A percentile compares a stretch with the other conserved stretches of the same genome.
Evolutionary conservation across 2,329 filamentous ascomycete species (phyloP).

Genomic region (Corinectria fuckeliana): DNA sequence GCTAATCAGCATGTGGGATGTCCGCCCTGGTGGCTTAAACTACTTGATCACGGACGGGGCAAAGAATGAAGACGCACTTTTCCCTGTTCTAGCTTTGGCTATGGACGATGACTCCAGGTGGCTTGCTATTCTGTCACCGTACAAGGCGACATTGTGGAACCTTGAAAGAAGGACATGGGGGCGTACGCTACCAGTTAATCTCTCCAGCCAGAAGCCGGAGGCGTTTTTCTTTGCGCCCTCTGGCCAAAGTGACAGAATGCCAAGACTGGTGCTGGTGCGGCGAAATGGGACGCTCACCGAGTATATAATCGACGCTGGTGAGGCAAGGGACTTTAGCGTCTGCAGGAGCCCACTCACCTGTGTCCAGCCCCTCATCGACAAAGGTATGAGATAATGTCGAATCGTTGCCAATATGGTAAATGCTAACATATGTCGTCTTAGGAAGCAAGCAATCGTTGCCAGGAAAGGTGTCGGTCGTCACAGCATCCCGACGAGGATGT

Average conservation of each 20-base stretch:
- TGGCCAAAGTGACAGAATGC: slow-evolving; percentile 42
- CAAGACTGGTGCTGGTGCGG: slow-evolving; percentile 66
- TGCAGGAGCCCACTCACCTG: slow-evolving; percentile 61
- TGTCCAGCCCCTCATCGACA: slow-evolving; percentile 54
- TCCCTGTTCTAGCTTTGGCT: slow-evolving; percentile 67
- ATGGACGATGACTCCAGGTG: slow-evolving; percentile 70
- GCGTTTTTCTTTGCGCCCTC: slow-evolving; percentile 68
- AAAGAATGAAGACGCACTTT: slow-evolving; percentile 52
- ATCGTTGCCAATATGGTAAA: background rate
- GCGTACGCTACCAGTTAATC: slow-evolving; percentile 58
- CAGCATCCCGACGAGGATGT: slow-evolving; percentile 57
- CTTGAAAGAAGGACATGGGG: slow-evolving; percentile 63
- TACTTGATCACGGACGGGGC: slow-evolving; percentile 52
- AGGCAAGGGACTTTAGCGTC: slow-evolving; percentile 51
- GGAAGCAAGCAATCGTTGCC: slow-evolving; percentile 20
- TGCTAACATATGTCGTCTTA: background rate
- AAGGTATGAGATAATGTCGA: slow-evolving; percentile 44
- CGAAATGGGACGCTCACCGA: slow-evolving; percentile 69
- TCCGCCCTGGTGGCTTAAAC: slow-evolving; percentile 52
- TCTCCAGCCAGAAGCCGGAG: slow-evolving; percentile 60
- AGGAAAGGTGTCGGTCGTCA: slow-evolving; percentile 43
- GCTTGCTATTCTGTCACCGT: slow-evolving; percentile 69
- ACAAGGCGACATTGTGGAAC: slow-evolving; percentile 68
- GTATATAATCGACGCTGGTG: slow-evolving; percentile 54
- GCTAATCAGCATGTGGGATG: slow-evolving; percentile 69